Base-by-base conservation (phyloP, 2,329 filamentous ascomycete species). In the Eutypella sp. region DNA sequence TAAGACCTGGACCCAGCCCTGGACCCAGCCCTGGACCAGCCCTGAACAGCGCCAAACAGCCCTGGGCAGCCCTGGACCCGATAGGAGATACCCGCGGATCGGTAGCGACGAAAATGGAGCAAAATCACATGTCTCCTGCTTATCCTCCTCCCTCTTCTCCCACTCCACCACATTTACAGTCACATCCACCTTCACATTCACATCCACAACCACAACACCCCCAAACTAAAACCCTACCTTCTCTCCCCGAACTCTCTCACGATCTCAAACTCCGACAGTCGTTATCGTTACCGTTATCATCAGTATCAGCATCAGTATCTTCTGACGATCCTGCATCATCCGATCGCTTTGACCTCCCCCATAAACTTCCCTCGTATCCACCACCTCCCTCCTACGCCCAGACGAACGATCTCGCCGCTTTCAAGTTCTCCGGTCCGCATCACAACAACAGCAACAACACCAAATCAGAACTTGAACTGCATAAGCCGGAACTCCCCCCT, bases 401-500 rank as follows among this genome's bases (percentile, higher is more conserved):
- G 47, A 53, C 58, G 27, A 67, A 66, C 59, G 66, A 68, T 22
- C 54, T 59, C 20, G 44, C 53, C 6, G 43, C 55, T 27, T 51
- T 66, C 20, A 57, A 56, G 36, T 69, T 69, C 46, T 53, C 66
- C 41, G 61, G 64, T 42, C 49, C 54, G 15, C n/a, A n/a, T n/a
- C n/a, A n/a, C n/a, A n/a, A n/a, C n/a, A n/a, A n/a, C n/a, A n/a
- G n/a, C n/a, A n/a, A n/a, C n/a, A n/a, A n/a, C n/a, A n/a, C n/a
- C n/a, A n/a, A n/a, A n/a, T n/a, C n/a, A n/a, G n/a, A n/a, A n/a
- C n/a, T n/a, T n/a, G n/a, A n/a, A n/a, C n/a, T n/a, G n/a, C 60
- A 64, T 18, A 62, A 61, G 27, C 62, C 68, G 40, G 70, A 73
- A 45, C 63, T 74, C 11, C 58, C 71, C 29, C 71, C 71, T n/a